Base-by-base conservation (phyloP, 805 yeast species). In the Candida patagonica region DNA sequence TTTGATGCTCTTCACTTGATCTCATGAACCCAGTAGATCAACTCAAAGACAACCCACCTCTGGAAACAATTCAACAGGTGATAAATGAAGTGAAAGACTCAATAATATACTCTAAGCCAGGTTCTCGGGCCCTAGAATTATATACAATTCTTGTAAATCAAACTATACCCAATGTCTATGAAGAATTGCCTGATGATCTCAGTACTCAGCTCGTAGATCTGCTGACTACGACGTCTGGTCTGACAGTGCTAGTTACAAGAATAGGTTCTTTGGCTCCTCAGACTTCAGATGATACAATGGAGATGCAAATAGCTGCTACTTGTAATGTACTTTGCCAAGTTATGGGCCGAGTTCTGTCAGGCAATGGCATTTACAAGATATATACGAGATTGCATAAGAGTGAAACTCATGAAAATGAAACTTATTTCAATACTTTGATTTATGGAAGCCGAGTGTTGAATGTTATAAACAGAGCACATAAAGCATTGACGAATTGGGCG, bases 401-500 rank as follows among this genome's bases (percentile, higher is more conserved):
- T 10, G 20, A 20, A 17, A 9, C 23, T 10, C 20, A 13, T 9
- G 23, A 22, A 13, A 27, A 26, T 15, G n/a, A 19, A n/a, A 30
- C 20, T 6, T 37, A 40, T 15, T 20, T 38, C 12, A 30, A 19
- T 5, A 22, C 41, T 6, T 27, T 38, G 6, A 30, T 38, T 26
- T 34, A 20, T 26, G 48, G 48, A 2, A 38, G 45, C 19, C 38
- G 27, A 23, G 38, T 44, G 4, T 26, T 31, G 12, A 21, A 30
- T 6, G 12, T 30, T 12, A 13, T 39, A 3, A 22, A 20, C 24
- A 13, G 13, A 8, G 13, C 44, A 2, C 24, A 23, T 7, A 43
- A 37, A 1, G 9, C 23, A 21, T 20, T 21, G 23, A 8, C 5
- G 8, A 21, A 5, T 8, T 34, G 16, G 8, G 16, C 6, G 10